Evolutionary conservation across 306 rosid species (phyloP), one percentile per base, ranked within the genome.

Genomic region (Vicia faba): DNA sequence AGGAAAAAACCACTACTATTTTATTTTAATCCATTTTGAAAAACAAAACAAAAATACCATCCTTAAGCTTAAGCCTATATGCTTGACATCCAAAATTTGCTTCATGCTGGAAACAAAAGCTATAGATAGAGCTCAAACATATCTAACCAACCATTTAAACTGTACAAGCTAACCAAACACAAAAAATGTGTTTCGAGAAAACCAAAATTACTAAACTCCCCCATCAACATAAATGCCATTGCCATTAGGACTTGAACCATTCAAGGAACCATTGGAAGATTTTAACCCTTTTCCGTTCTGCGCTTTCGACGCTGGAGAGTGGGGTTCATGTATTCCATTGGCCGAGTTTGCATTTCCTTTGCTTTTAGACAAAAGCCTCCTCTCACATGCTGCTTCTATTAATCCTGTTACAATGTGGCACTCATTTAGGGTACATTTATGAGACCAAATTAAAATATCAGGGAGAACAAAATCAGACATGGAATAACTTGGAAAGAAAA

Each of bases 241-340:
- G 50, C 89, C 84, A 72, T 86, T 85, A 82, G 85, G 71, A 75
- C 82, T 74, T 70, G 80, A 84, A 56, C 82, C 89, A 61, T 84
- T 82, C 73, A 74, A 58, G 18, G 81, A 72, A 68, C 91, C 91
- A 68, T 77, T 82, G 61, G 89, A 63, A 19, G 88, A 35, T 73
- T 72, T 86, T 11, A 72, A 69, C 26, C 71, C 66, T 19, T 70
- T 79, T 77, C 82, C 88, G 2, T 68, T 79, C 29, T 66, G 81
- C 33, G 75, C 13, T 74, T 79, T 84, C 65, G 56, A 55, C n/a
- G 29, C 6, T 54, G 71, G 36, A 3, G 71, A 43, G 75, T 80
- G 84, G 61, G 83, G 83, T 64, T 80, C 84, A 35, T 57, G 55
- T 13, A 53, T 57, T 41, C 76, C 88, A 55, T 71, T 88, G 51